phyloP scores from a whole-genome alignment of 1,284 basidiomycete species.

The Gymnopus androsaceus region DNA sequence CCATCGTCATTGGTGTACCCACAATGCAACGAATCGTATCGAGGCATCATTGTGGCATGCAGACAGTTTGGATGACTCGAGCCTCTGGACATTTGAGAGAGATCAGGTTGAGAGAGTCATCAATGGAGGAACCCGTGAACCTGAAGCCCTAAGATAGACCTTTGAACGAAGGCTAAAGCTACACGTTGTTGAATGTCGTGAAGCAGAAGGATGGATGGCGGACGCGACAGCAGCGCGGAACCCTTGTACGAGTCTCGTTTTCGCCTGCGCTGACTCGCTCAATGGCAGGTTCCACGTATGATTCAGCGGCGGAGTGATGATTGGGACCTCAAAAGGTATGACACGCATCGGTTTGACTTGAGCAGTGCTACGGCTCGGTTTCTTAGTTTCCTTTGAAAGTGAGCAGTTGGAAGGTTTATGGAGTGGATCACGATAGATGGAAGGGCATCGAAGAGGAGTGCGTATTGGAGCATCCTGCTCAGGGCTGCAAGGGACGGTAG shows the following conservation, averaged over 20 bases:
- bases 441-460: neutral
- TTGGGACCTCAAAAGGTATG: conserved; percentile 37
- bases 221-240: too few species aligned
- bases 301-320: conserved; percentile 53
- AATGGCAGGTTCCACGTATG: conserved; percentile 35
- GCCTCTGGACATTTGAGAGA: too few species aligned
- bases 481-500: conserved; percentile 14
- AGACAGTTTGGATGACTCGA: too few species aligned
- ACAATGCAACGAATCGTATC: conserved; percentile 72
- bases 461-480: neutral
- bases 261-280: conserved; percentile 43
- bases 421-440: conserved; percentile 3
- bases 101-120: too few species aligned
- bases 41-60: too few species aligned
- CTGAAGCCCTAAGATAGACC: too few species aligned
- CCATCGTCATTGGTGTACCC: conserved; percentile 81
- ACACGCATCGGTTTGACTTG: neutral
- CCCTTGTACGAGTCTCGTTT: conserved; percentile 42
- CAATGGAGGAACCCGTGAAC: too few species aligned
- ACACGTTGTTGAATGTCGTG: too few species aligned
- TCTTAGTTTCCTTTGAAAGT: neutral
- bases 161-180: too few species aligned
- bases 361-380: neutral
- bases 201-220: too few species aligned
- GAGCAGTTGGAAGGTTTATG: neutral